These are phyloP conservation scores for Trichocladium uniseriatum DNA, from an alignment of 495 filamentous ascomycete genomes.

Conservation along the genomic window DNA sequence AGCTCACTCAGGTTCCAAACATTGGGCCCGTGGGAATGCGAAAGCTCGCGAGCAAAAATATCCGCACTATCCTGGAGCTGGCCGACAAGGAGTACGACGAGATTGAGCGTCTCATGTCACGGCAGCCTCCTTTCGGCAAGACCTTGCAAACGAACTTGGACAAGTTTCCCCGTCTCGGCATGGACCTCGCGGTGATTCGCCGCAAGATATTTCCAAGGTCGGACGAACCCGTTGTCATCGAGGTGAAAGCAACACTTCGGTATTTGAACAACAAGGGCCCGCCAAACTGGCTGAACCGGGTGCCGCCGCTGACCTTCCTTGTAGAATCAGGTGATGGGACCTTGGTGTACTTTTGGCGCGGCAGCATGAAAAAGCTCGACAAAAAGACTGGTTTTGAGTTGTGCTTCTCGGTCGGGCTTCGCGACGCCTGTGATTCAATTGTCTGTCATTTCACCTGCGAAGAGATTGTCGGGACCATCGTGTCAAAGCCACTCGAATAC, in stretches of 20 bases:
- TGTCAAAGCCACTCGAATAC: constrained; percentile 51
- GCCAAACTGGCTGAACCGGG: constrained; percentile 49
- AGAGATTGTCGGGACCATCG: constrained; percentile 76
- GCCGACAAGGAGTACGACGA: constrained; percentile 54
- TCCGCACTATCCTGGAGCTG: constrained; percentile 64
- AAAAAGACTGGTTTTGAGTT: constrained; percentile 47
- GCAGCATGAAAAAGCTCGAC: constrained; percentile 57
- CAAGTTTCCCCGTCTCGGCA: constrained; percentile 64
- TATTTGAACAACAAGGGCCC: constrained; percentile 62
- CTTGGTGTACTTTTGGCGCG: constrained; percentile 69
- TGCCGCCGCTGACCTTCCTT: constrained; percentile 63
- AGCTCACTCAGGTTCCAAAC: constrained; percentile 81
- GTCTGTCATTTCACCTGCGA: constrained; percentile 77
- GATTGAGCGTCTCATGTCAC: constrained; percentile 69
- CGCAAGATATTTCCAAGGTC: constrained; percentile 8
- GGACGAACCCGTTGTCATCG: constrained; percentile 41
- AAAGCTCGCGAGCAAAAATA: constrained; percentile 63
- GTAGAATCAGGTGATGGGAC: constrained; percentile 67
- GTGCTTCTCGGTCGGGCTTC: constrained; percentile 51
- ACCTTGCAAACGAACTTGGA: constrained; percentile 54
- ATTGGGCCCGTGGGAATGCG: constrained; percentile 69
- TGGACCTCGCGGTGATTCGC: constrained; percentile 34
- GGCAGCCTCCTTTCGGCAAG: constrained; percentile 74
- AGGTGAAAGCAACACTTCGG: constrained; percentile 58
- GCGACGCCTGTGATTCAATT: constrained; percentile 47